Evolutionary conservation across 805 yeast species (phyloP).

Genomic region (Nakazawaea pomicola): DNA sequence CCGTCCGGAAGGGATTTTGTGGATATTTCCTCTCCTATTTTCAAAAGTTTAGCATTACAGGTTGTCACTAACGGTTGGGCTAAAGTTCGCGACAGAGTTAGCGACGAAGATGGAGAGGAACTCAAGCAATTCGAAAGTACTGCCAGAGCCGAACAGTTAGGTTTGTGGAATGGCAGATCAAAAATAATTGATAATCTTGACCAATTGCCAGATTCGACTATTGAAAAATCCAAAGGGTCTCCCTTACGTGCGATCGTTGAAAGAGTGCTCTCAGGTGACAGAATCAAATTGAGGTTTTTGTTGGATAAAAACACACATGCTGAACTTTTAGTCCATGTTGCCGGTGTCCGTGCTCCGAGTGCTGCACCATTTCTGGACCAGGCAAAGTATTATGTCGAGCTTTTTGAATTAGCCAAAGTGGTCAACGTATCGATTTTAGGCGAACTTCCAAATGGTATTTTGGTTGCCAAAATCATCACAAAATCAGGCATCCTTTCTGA

Average conservation of each 20-base stretch:
- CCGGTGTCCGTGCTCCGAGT: conserved; percentile 67
- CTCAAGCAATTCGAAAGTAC: conserved; percentile 38
- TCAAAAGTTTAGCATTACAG: conserved; percentile 52
- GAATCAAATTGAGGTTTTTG: conserved; percentile 57
- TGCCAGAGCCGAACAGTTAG: conserved; percentile 47
- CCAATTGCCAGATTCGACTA: conserved; percentile 27
- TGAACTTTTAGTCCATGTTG: conserved; percentile 56
- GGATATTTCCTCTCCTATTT: conserved; percentile 60
- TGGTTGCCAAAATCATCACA: conserved; percentile 44
- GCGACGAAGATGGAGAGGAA: conserved; percentile 32
- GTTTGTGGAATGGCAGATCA: conserved; percentile 44
- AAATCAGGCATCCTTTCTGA: conserved; percentile 48
- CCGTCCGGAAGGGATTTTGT: conserved; percentile 65
- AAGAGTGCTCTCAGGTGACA: conserved; percentile 73
- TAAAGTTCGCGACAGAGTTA: conserved; percentile 54
- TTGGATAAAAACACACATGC: conserved; percentile 47
- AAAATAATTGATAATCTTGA: conserved; percentile 21
- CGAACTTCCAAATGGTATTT: conserved; percentile 54
- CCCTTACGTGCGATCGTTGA: conserved; percentile 63
- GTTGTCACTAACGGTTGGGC: conserved; percentile 56
- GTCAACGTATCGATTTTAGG: conserved; percentile 58
- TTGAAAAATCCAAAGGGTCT: conserved; percentile 30
- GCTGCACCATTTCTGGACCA: conserved; percentile 61
- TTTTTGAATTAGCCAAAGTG: conserved; percentile 55
- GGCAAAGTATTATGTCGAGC: conserved; percentile 60